phyloP scores from a whole-genome alignment of 1,284 basidiomycete genomes.

The Malassezia dermatis region DNA sequence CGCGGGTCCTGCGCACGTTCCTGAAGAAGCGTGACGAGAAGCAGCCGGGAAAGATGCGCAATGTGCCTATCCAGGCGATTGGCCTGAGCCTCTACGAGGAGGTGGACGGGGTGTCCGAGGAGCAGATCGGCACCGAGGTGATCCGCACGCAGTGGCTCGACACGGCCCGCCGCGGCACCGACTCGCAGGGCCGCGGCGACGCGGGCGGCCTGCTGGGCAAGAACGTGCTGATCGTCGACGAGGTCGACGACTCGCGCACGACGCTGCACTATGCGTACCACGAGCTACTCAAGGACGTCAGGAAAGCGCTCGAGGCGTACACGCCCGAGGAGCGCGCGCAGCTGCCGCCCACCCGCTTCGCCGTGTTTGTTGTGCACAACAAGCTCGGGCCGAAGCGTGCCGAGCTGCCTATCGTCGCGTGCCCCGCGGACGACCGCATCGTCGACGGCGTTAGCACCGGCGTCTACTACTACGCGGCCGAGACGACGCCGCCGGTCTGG shows the following conservation, averaged over 20 bases:
- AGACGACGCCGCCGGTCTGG: conserved; percentile 43
- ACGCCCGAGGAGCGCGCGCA: conserved; percentile 26
- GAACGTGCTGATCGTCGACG: conserved; percentile 46
- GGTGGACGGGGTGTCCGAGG: conserved; percentile 32
- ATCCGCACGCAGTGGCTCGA: conserved; percentile 48
- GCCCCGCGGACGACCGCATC: conserved; percentile 28
- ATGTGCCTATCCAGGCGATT: conserved; percentile 47
- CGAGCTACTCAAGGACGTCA: conserved; percentile 45
- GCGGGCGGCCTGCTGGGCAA: conserved; percentile 45
- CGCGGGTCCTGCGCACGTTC: conserved; percentile 45
- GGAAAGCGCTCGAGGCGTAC: conserved; percentile 29
- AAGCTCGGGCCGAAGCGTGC: conserved; percentile 40
- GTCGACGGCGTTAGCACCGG: conserved; percentile 35
- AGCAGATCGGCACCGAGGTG: conserved; percentile 42
- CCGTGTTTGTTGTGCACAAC: conserved; percentile 48
- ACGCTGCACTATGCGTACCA: conserved; percentile 47
- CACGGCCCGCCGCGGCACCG: conserved; percentile 20
- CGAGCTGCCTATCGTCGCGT: conserved; percentile 31
- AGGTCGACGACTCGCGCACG: conserved; percentile 46
- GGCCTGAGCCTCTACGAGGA: conserved; percentile 47
- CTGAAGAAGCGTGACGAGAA: conserved; percentile 35
- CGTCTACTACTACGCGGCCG: conserved; percentile 43
- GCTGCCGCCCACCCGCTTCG: conserved; percentile 42
- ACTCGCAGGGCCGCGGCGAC: conserved; percentile 27
- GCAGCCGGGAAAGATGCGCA: conserved; percentile 37